Percentiles rank a stretch among this genome's conserved stretches.
Evolutionary conservation across 768 basidiomycete species (phyloP).

Genomic region (Artomyces pyxidatus): DNA sequence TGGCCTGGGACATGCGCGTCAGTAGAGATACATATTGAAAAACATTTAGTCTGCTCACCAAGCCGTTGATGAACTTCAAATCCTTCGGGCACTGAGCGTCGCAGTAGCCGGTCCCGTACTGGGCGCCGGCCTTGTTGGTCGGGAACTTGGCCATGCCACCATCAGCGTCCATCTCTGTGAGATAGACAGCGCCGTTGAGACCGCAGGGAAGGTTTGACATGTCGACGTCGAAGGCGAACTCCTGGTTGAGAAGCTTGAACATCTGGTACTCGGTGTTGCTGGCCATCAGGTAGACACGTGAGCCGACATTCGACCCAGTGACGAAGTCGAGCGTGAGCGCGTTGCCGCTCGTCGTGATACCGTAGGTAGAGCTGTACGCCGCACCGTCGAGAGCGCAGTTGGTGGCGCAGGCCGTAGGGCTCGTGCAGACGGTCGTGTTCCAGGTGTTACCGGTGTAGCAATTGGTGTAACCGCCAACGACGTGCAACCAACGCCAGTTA

Average conservation of each 20-base stretch:
- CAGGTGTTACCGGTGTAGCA: too few species aligned
- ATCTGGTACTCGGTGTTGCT: conserved; percentile 34
- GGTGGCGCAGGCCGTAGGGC: too few species aligned
- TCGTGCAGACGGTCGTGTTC: too few species aligned
- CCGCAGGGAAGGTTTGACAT: conserved; percentile 49
- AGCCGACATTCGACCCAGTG: conserved; percentile 27
- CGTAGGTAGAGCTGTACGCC: too few species aligned
- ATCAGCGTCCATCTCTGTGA: conserved; percentile 51
- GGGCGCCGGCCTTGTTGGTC: conserved; percentile 51
- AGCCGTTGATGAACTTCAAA: conserved; percentile 52
- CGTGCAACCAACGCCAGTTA: too few species aligned
- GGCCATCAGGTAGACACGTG: conserved; percentile 42
- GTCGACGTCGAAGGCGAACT: conserved; percentile 56
- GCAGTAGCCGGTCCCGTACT: conserved; percentile 61
- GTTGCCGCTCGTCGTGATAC: conserved; percentile 21
- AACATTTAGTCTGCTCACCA: conserved; percentile 25
- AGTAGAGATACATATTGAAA: background rate
- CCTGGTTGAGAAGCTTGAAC: conserved; percentile 47
- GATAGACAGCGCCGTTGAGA: conserved; percentile 56
- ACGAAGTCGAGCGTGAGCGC: conserved; percentile 26
- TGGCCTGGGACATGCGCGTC: conserved; percentile 29
- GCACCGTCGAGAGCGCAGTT: too few species aligned
- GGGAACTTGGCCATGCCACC: conserved; percentile 42
- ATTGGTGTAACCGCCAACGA: too few species aligned
- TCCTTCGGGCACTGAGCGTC: conserved; percentile 54